Conservation (phyloP, 495 filamentous ascomycete species). For the Mycothermus thermophilus region DNA sequence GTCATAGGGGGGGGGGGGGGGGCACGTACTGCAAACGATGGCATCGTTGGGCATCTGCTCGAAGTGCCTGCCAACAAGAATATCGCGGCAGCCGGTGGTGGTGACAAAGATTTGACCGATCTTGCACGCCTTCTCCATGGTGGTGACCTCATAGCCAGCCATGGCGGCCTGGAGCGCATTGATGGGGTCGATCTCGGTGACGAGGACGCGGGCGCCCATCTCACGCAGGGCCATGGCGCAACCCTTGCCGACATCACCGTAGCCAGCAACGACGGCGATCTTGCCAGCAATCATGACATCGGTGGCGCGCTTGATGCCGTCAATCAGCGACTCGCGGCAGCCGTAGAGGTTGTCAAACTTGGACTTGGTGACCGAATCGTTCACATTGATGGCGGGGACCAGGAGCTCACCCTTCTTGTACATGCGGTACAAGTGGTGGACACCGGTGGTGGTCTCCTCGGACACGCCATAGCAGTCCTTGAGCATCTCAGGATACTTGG, state of each 20-base stretch:
- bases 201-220: conserved; percentile 93
- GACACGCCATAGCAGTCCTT: conserved; percentile 96
- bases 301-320: conserved; percentile 99
- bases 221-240: conserved; percentile 88
- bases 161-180: conserved; percentile 98
- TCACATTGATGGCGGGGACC: conserved; percentile 96
- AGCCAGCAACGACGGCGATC: conserved; percentile 92
- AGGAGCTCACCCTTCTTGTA: conserved; percentile 83
- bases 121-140: conserved; percentile 89
- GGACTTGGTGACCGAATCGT: conserved; percentile 98
- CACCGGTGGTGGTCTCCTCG: conserved; percentile 98
- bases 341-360: conserved; percentile 99
- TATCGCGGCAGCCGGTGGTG: conserved; percentile 97
- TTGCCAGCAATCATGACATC: conserved; percentile 99
- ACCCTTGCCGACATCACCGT: conserved; percentile 98
- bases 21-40: conserved; percentile 87
- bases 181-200: conserved; percentile 98
- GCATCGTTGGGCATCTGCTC: conserved; percentile 96
- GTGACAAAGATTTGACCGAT: conserved; percentile 97
- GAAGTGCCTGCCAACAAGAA: conserved; percentile 84
- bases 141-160: conserved; percentile 88
- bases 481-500: conserved; percentile 94
- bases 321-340: conserved; percentile 95
- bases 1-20: not conserved
- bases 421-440: conserved; percentile 98